phyloP scores from a whole-genome alignment of 2,329 filamentous ascomycete species.

The Colletotrichum neosansevieriae region DNA sequence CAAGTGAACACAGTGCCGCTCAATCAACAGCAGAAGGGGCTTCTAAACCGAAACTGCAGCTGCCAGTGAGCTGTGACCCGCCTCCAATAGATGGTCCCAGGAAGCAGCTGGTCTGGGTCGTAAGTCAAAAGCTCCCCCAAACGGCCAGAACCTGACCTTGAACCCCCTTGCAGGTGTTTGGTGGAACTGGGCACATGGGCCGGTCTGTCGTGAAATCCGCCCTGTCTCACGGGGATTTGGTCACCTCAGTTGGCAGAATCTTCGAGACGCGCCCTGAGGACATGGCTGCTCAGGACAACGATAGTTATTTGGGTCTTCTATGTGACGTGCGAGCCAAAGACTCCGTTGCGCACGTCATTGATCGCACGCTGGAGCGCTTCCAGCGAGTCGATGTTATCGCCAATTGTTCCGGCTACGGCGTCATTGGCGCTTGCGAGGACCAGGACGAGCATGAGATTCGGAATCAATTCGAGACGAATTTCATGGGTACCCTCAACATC shows the following conservation, averaged over 20 bases:
- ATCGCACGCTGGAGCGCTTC: constrained; percentile 78
- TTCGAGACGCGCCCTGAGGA: constrained; percentile 80
- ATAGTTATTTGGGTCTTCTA: constrained; percentile 81
- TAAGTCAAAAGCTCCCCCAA: constrained; percentile 57
- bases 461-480: constrained; percentile 98
- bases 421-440: constrained; percentile 96
- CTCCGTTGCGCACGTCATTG: constrained; percentile 80
- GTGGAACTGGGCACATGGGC: constrained; percentile 97
- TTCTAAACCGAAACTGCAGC: constrained; percentile 59
- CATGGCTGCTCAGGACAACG: constrained; percentile 73
- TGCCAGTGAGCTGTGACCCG: constrained; percentile 89
- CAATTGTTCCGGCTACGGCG: constrained; percentile 94
- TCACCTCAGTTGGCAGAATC: constrained; percentile 86
- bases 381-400: constrained; percentile 88
- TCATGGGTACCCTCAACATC: constrained; percentile 94
- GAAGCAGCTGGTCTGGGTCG: constrained; percentile 89
- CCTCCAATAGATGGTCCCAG: constrained; percentile 77
- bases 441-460: constrained; percentile 95
- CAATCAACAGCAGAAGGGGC: constrained; percentile 21
- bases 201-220: constrained; percentile 88
- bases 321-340: constrained; percentile 90
- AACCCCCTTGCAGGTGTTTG: constrained; percentile 76
- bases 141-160: neutral
- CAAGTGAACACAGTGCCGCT: constrained; percentile 28
- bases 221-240: constrained; percentile 83